phyloP scores from a whole-genome alignment of 495 filamentous ascomycete species.

The Immersiella caudata region DNA sequence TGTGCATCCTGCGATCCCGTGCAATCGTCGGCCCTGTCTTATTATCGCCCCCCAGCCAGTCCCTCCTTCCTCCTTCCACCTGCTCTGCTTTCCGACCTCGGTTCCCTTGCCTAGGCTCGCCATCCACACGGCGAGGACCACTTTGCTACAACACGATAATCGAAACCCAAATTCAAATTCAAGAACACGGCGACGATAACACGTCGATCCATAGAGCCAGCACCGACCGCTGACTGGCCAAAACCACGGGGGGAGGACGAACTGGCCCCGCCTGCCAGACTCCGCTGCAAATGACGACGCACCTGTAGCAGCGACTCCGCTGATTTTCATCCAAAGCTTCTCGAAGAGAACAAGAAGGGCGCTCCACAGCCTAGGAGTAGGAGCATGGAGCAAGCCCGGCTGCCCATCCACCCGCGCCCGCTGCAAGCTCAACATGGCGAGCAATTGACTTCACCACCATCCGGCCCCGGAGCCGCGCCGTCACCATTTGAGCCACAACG shows the following conservation, averaged over 20 bases:
- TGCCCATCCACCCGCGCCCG: slow-evolving; percentile 33
- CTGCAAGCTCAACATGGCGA: slow-evolving; percentile 9
- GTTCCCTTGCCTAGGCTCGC: neutral
- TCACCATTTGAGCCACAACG: neutral
- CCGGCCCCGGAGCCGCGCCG: neutral
- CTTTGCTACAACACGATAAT: neutral
- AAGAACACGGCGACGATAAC: neutral
- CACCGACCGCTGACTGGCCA: neutral
- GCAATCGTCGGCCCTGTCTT: slow-evolving; percentile 7
- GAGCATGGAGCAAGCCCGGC: slow-evolving; percentile 46
- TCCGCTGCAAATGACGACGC: slow-evolving; percentile 29
- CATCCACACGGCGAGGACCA: neutral
- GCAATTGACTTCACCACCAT: slow-evolving; percentile 1
- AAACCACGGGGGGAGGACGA: slow-evolving; percentile 3
- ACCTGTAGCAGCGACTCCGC: slow-evolving; percentile 19
- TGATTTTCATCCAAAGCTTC: slow-evolving; percentile 10
- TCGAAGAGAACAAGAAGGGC: neutral
- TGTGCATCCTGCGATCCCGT: slow-evolving; percentile 11
- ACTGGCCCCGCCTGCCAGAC: neutral
- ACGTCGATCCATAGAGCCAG: neutral
- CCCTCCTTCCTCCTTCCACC: slow-evolving; percentile 2
- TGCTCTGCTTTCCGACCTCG: neutral
- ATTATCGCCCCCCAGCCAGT: slow-evolving; percentile 6
- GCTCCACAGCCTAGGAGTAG: slow-evolving; percentile 11
- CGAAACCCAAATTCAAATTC: neutral